A percentile compares a stretch with the other conserved stretches of the same genome.
phyloP scores from a whole-genome alignment of 352 stramenopile genomes.

The Globisporangium middletonii region DNA sequence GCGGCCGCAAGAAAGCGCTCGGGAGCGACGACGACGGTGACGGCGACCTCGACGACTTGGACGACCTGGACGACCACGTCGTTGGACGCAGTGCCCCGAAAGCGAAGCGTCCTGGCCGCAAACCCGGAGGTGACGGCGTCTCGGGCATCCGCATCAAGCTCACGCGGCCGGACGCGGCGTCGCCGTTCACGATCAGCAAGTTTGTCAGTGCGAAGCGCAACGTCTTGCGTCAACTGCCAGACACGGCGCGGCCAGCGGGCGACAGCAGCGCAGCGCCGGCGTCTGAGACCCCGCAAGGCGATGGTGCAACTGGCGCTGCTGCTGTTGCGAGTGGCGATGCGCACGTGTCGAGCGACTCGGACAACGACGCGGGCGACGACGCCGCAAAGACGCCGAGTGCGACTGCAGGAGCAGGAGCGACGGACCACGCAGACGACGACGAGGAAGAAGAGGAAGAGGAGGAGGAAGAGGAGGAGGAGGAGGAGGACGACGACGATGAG shows the following conservation, averaged over 20 bases:
- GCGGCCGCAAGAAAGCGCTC: constrained; percentile 26
- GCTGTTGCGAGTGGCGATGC: constrained; percentile 25
- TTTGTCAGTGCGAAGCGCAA: constrained; percentile 31
- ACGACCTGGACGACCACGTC: constrained; percentile 28
- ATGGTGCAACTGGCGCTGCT: neutral
- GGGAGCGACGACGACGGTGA: constrained; percentile 48
- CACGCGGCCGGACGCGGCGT: constrained; percentile 13
- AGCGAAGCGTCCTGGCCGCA: constrained; percentile 26
- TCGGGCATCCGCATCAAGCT: constrained; percentile 39
- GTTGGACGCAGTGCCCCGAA: constrained; percentile 11
- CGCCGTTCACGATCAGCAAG: constrained; percentile 32
- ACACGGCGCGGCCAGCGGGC: neutral
- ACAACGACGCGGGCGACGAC: constrained; percentile 13
- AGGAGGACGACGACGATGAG: constrained; percentile 35
- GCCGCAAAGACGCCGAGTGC: constrained; percentile 15
- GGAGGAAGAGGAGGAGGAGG: constrained; percentile 39
- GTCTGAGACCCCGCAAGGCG: neutral
- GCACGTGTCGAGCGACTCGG: constrained; percentile 23
- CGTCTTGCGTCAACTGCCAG: constrained; percentile 39
- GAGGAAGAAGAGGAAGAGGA: constrained; percentile 37
- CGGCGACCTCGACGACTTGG: constrained; percentile 39
- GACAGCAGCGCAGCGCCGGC: constrained; percentile 16
- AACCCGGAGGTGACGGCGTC: constrained; percentile 6
- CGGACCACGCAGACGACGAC: neutral
- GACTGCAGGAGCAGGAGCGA: constrained; percentile 18